These are phyloP conservation scores for Alternaria panax DNA, from an alignment of 2,329 filamentous ascomycete genomes.

Conservation along the genomic window DNA sequence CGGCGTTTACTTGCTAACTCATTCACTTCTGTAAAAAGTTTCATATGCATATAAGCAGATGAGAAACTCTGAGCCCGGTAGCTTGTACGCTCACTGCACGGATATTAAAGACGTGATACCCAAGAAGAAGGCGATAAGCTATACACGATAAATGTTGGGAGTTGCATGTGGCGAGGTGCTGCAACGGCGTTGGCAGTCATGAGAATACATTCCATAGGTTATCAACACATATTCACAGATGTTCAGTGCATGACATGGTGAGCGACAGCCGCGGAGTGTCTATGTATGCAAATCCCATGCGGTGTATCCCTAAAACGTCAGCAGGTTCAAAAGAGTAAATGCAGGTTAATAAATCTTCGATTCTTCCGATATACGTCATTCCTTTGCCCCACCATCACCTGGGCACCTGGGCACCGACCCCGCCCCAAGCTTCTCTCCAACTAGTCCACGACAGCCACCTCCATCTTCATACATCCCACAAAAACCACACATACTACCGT, in stretches of 20 bases:
- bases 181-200: not conserved
- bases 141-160: not conserved
- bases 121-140: conserved; percentile 3
- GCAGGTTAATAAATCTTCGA: too few species aligned
- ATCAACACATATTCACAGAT: not conserved
- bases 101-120: not conserved
- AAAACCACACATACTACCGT: not conserved
- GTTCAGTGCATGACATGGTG: not conserved
- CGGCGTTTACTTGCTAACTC: not conserved
- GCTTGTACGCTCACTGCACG: not conserved
- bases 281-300: not conserved
- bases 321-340: too few species aligned
- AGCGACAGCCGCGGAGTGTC: not conserved
- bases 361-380: too few species aligned
- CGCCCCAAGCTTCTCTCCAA: conserved; percentile 3
- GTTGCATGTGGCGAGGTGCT: not conserved
- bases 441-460: not conserved
- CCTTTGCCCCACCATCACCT: conserved; percentile 19
- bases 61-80: not conserved
- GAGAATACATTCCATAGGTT: not conserved
- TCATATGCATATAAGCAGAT: conserved; percentile 1
- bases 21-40: not conserved
- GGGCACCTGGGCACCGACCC: too few species aligned
- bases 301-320: conserved; percentile 11
- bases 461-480: not conserved